Conservation (phyloP, 192 early-diverging fungal species). For the Backusella liffmaniae region DNA sequence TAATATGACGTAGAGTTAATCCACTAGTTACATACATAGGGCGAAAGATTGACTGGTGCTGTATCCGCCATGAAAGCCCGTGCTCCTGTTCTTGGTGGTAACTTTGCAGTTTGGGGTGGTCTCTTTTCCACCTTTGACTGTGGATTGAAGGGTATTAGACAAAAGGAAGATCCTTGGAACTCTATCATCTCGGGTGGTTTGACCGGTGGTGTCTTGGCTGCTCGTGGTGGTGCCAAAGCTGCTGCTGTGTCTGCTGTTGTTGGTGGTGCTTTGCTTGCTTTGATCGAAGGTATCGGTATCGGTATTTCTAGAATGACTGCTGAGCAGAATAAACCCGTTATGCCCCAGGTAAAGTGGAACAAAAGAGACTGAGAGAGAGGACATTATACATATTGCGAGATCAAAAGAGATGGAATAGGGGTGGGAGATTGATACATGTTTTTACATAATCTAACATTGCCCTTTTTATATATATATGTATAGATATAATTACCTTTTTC, state of each 20-base stretch:
- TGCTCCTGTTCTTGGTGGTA: slow-evolving; percentile 93
- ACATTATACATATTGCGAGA: too few species aligned
- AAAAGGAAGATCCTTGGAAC: slow-evolving; percentile 99
- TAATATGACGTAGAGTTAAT: background rate
- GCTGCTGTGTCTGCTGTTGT: slow-evolving; percentile 85
- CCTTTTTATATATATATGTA: background rate
- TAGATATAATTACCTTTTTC: background rate
- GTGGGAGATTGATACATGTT: background rate
- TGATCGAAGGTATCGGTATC: slow-evolving; percentile 95
- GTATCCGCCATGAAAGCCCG: slow-evolving; percentile 88
- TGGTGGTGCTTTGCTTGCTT: slow-evolving; percentile 88
- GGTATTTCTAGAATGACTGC: slow-evolving; percentile 69
- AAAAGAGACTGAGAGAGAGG: too few species aligned
- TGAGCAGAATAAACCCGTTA: slow-evolving; percentile 57
- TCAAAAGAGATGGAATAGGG: background rate
- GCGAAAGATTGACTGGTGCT: slow-evolving; percentile 88
- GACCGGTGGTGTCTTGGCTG: slow-evolving; percentile 94
- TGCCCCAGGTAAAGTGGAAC: slow-evolving; percentile 39
- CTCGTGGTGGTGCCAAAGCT: slow-evolving; percentile 78
- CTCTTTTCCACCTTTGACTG: slow-evolving; percentile 98
- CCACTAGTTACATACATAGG: slow-evolving; percentile 34
- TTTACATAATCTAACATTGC: background rate
- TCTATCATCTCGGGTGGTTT: slow-evolving; percentile 91
- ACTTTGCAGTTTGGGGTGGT: slow-evolving; percentile 99
- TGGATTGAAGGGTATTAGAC: slow-evolving; percentile 86